These are phyloP conservation scores for Begonia peltatifolia DNA, from an alignment of 306 rosid species.

Conservation along the genomic window DNA sequence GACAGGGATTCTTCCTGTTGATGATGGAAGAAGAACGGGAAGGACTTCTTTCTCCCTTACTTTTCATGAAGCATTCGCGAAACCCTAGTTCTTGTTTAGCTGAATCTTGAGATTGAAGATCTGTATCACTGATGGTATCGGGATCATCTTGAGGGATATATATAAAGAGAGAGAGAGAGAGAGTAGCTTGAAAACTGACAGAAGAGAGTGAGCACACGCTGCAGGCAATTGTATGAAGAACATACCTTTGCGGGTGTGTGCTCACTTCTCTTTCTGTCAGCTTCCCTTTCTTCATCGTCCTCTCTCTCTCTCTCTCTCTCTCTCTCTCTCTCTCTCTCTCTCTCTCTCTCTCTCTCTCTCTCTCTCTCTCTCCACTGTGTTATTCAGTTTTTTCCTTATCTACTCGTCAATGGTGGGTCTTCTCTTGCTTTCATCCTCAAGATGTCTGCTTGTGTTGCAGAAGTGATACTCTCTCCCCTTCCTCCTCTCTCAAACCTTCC, in stretches of 20 bases:
- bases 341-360: background rate
- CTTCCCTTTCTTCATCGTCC: background rate
- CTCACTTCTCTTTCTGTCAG: constrained; percentile 13
- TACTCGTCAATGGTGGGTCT: background rate
- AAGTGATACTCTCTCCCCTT: too few relatives aligned
- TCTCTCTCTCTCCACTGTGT: background rate
- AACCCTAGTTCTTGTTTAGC: too few relatives aligned
- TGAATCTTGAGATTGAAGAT: too few relatives aligned
- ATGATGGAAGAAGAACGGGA: too few relatives aligned
- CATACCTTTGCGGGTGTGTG: constrained; percentile 8
- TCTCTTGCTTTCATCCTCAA: too few relatives aligned
- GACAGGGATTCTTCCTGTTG: too few relatives aligned
- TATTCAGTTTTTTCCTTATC: background rate
- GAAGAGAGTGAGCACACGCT: constrained; percentile 15
- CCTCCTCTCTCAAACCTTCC: too few relatives aligned
- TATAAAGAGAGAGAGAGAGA: background rate
- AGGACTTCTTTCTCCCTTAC: too few relatives aligned
- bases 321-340: background rate
- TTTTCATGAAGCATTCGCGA: too few relatives aligned
- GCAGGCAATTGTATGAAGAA: background rate
- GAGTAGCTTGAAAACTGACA: constrained; percentile 2
- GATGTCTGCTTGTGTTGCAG: too few relatives aligned
- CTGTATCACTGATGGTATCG: too few relatives aligned
- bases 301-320: background rate
- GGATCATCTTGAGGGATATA: background rate